These are phyloP conservation scores for Pilobolus umbonatus DNA, from an alignment of 192 early-diverging fungal species.

Conservation along the genomic window DNA sequence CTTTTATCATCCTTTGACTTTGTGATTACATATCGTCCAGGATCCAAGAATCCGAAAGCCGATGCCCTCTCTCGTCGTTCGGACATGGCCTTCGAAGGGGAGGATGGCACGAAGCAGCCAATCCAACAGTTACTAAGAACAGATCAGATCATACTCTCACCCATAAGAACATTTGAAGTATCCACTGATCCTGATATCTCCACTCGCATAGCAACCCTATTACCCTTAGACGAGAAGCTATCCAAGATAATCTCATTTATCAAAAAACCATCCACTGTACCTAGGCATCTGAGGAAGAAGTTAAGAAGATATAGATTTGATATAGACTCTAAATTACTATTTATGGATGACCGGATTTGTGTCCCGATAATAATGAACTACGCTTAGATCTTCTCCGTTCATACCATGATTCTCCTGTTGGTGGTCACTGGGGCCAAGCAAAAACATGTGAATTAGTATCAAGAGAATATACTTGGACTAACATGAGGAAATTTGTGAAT, in stretches of 20 bases:
- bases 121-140: background rate
- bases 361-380: background rate
- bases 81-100: background rate
- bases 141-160: no score
- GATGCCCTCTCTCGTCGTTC: constrained; percentile 1
- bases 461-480: constrained; percentile 32
- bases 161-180: no score
- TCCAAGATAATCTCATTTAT: no score
- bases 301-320: no score
- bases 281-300: no score
- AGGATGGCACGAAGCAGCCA: background rate
- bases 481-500: constrained; percentile 23
- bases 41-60: background rate
- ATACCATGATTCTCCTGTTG: constrained; percentile 25
- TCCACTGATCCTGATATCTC: no score
- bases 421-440: constrained; percentile 32
- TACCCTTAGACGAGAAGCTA: no score
- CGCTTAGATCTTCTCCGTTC: constrained; percentile 11
- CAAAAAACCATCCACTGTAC: no score
- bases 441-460: constrained; percentile 37
- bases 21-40: background rate
- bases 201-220: no score
- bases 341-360: no score
- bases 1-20: background rate
- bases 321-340: no score